Evolutionary conservation across 2,329 filamentous ascomycete genomes (phyloP).

Genomic region (Paraphaeosphaeria sporulosa): DNA sequence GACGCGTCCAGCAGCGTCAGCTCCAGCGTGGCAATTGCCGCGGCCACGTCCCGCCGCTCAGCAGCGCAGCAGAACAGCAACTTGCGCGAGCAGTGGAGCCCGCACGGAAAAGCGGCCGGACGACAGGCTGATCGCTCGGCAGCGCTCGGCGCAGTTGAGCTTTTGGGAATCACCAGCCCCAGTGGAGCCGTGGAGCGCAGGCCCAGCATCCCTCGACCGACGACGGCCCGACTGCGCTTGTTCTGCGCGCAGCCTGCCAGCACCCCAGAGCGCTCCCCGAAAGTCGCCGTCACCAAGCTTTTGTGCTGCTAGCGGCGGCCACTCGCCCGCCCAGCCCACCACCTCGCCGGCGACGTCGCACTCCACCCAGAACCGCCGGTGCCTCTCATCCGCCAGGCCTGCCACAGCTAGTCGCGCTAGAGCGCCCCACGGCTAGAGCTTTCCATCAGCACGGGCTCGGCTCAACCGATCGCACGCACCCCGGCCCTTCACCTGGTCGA

Average conservation of each 20-base stretch:
- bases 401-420: constrained; percentile 23
- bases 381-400: constrained; percentile 33
- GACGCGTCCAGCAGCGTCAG: background rate
- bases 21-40: background rate
- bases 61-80: constrained; percentile 5
- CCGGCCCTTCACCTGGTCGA: constrained; percentile 18
- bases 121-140: constrained; percentile 44
- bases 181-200: constrained; percentile 15
- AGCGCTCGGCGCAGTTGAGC: constrained; percentile 39
- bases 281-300: constrained; percentile 5
- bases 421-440: constrained; percentile 36
- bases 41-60: constrained; percentile 2
- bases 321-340: background rate
- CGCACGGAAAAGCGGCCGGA: constrained; percentile 40
- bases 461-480: constrained; percentile 38
- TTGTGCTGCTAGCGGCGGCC: constrained; percentile 10
- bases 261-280: background rate
- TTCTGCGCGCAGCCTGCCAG: background rate
- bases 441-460: constrained; percentile 46
- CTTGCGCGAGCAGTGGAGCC: constrained; percentile 16
- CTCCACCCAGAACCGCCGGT: constrained; percentile 30
- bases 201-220: constrained; percentile 12
- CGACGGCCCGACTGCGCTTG: constrained; percentile 9
- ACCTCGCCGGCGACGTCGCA: constrained; percentile 17
- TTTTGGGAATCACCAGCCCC: too few relatives aligned